phyloP scores from a whole-genome alignment of 257 asterid species.

The Datura wrightii region DNA sequence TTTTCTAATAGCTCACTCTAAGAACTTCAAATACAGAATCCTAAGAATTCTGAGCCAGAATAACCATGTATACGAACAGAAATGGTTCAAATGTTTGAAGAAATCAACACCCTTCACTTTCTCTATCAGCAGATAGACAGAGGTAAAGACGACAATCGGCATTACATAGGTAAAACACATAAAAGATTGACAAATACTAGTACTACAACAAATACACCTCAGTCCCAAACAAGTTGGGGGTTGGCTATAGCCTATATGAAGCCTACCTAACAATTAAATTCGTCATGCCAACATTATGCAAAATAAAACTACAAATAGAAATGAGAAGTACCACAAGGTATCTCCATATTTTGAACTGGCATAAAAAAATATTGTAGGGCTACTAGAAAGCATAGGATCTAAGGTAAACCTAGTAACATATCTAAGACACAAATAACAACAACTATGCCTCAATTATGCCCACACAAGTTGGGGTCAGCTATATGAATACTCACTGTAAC shows the following conservation, averaged over 20 bases:
- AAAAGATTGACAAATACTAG: not conserved
- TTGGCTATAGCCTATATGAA: not conserved
- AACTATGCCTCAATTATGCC: not conserved
- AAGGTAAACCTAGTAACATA: not conserved
- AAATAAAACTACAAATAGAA: not conserved
- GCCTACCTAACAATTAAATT: not conserved
- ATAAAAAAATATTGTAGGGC: not conserved
- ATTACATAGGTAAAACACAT: not conserved
- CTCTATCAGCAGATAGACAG: not conserved
- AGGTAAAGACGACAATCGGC: not conserved
- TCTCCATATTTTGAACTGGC: not conserved
- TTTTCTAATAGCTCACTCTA: not conserved
- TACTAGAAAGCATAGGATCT: not conserved
- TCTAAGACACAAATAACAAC: not conserved
- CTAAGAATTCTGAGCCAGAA: not conserved
- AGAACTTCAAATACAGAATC: conserved; percentile 8
- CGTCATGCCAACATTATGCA: not conserved
- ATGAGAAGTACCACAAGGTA: not conserved
- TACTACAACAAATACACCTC: not conserved
- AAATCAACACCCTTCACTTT: not conserved
- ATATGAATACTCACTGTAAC: not conserved
- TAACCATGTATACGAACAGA: not conserved
- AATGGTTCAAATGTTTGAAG: not conserved
- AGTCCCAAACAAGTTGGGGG: not conserved
- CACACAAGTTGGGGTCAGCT: not conserved